Evolutionary conservation across 2,329 filamentous ascomycete species (phyloP), one percentile per base, ranked within the genome.

Genomic region (Sordariomycetes sp.): DNA sequence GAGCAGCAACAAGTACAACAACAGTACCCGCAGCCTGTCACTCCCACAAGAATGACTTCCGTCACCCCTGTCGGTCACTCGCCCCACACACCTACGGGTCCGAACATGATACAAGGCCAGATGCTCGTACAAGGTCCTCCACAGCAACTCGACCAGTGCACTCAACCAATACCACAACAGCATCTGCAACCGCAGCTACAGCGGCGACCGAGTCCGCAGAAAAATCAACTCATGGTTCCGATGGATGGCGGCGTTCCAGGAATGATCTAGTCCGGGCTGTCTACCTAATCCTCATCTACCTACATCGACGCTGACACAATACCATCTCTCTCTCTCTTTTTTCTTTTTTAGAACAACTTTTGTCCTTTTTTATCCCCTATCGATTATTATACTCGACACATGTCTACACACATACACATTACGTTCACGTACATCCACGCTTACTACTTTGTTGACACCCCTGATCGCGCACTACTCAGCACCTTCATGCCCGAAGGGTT

Each of bases 161-260:
- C 52, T 6, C 52, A 34, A 8, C 36, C n/a, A 12, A 56, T 28
- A 15, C 57, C 53, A 42, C 57, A 56, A 8, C 59, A 58, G 20
- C 39, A 45, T 32, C 28, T 32, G 13, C 39, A 45, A 50, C 50
- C 13, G 55, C 53, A 35, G 54, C 54, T 24, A 57, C 56, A 58
- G 59, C 57, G 60, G 63, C 42, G 60, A 64, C 28, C 60, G 61
- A 32, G 55, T 57, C 58, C 57, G 57, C 55, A 56, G 28, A 52
- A 28, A 7, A 56, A 61, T 15, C 60, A 64, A 8, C 42, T 59
- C 10, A 59, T 61, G 59, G 62, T 65, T 32, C 62, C 65, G 48
- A 58, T 60, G 57, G 61, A 64, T 42, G 60, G 28, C 28, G 55
- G 55, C 4, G 50, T 56, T 17, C 48, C 61, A 1, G 61, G 61